phyloP scores from a whole-genome alignment of 1,284 basidiomycete species.

The Bjerkandera adusta region DNA sequence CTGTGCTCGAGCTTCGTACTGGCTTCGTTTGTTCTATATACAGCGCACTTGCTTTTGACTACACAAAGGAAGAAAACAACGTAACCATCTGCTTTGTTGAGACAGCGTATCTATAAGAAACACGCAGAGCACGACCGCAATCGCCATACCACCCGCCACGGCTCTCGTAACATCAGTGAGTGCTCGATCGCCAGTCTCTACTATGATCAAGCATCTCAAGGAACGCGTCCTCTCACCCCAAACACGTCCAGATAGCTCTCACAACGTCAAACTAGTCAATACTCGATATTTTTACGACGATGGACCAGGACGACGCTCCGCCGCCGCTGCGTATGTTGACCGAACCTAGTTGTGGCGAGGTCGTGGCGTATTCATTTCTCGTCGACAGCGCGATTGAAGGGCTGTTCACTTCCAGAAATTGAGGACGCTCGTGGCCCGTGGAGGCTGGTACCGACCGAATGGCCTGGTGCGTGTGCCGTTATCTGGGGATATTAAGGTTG shows the following conservation, averaged over 20 bases:
- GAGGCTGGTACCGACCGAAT: background rate
- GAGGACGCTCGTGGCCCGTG: background rate
- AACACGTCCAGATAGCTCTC: background rate
- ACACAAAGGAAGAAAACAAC: background rate
- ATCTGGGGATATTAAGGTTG: background rate
- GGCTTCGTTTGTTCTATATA: background rate
- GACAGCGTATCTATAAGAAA: background rate
- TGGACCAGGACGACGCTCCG: background rate
- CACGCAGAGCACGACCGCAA: background rate
- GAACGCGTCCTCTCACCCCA: background rate
- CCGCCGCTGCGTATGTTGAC: background rate
- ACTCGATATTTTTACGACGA: too few species aligned
- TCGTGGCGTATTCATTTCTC: too few species aligned
- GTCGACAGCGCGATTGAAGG: slow-evolving; percentile 4
- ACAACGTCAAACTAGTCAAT: too few species aligned
- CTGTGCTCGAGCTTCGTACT: too few species aligned
- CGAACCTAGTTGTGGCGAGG: background rate
- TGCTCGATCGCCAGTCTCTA: background rate
- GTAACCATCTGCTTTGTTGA: background rate
- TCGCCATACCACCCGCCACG: too few species aligned
- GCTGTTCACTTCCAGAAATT: slow-evolving; percentile 2
- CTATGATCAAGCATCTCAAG: background rate
- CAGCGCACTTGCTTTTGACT: background rate
- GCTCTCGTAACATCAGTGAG: background rate
- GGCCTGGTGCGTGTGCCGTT: background rate